Conservation (phyloP, 768 basidiomycete genomes). For the Trametes coccinea region DNA sequence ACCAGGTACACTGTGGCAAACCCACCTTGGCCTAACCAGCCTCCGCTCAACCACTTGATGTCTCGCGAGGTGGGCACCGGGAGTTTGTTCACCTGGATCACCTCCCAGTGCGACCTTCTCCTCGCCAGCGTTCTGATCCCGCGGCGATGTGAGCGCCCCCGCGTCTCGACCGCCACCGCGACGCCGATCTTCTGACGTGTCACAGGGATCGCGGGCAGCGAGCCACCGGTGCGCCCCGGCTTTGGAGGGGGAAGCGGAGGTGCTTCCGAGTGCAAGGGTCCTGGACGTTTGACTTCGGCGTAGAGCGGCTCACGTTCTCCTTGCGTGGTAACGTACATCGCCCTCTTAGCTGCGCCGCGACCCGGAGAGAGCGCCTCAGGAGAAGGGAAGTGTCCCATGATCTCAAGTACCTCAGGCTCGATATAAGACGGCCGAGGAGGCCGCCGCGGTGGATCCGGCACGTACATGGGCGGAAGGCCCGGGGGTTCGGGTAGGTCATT, state of each 20-base stretch:
- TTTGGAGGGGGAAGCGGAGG: not conserved
- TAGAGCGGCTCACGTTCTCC: not conserved
- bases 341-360: not conserved
- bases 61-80: not conserved
- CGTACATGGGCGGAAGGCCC: not conserved
- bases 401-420: not conserved
- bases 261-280: not conserved
- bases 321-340: not conserved
- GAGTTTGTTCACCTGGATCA: conserved; percentile 4
- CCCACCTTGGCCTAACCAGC: conserved; percentile 21
- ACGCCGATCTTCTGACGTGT: conserved; percentile 8
- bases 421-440: conserved; percentile 4
- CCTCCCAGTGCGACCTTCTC: not conserved
- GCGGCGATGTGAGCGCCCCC: not conserved
- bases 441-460: not conserved
- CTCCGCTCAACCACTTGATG: conserved; percentile 11
- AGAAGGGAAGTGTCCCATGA: not conserved
- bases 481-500: not conserved
- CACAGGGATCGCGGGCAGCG: not conserved
- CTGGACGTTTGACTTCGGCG: not conserved
- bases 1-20: conserved; percentile 26
- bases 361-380: not conserved
- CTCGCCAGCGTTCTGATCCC: not conserved
- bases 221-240: not conserved
- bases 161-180: not conserved